phyloP scores from a whole-genome alignment of 176 grass and related monocot genomes.

The Oryza officinalis region DNA sequence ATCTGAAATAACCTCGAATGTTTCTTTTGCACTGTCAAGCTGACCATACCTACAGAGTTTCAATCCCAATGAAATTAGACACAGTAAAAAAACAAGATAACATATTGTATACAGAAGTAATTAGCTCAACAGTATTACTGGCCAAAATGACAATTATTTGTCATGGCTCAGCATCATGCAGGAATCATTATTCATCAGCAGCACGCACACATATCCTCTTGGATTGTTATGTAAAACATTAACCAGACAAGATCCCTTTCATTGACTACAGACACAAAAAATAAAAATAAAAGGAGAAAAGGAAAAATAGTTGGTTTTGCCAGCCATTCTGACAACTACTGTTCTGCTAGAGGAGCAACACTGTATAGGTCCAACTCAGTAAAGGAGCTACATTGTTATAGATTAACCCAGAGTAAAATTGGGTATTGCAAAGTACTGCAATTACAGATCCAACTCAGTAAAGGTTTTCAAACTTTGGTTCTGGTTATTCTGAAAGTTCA shows the following conservation, averaged over 20 bases:
- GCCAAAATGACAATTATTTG: conserved; percentile 12
- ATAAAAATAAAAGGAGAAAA: neutral
- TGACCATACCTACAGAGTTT: conserved; percentile 72
- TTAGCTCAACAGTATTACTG: neutral
- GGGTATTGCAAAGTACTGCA: neutral
- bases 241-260: conserved; percentile 4
- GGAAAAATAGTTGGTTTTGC: neutral
- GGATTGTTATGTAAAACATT: conserved; percentile 13
- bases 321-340: conserved; percentile 3
- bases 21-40: conserved; percentile 97
- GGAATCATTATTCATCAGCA: conserved; percentile 22
- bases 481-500: conserved; percentile 21
- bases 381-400: conserved; percentile 7
- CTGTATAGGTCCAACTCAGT: neutral
- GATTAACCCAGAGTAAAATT: neutral
- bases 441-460: neutral
- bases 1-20: conserved; percentile 93
- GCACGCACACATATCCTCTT: neutral
- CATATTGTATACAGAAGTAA: neutral
- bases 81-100: neutral
- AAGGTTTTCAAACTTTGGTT: conserved; percentile 2
- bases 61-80: neutral
- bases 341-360: conserved; percentile 14
- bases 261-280: neutral
- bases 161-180: neutral